These are phyloP conservation scores for Phytophthora podocarpi DNA, from an alignment of 352 stramenopile genomes.

Conservation along the genomic window DNA sequence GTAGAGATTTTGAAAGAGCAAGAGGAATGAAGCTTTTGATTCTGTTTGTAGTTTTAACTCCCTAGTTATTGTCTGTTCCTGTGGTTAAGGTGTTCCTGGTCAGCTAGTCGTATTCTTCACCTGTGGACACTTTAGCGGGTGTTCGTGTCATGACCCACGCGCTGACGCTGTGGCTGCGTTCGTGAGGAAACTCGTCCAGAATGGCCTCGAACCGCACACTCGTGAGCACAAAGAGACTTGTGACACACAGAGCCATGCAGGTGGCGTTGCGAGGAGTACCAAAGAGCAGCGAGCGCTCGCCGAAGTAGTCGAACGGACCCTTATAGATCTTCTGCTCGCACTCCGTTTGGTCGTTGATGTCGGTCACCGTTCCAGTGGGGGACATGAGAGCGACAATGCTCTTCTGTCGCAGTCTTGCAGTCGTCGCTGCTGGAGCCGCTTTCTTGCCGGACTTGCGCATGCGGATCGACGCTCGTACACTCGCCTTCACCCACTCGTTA, in stretches of 20 bases:
- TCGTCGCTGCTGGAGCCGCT: background rate
- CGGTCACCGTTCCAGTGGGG: constrained; percentile 16
- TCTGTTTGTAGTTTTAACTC: constrained; percentile 30
- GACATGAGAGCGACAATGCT: constrained; percentile 32
- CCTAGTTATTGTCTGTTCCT: constrained; percentile 1
- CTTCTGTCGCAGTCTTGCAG: constrained; percentile 14
- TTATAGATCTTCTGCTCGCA: constrained; percentile 74
- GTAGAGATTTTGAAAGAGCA: constrained; percentile 10
- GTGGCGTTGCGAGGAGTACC: constrained; percentile 71
- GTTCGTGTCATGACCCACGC: constrained; percentile 68
- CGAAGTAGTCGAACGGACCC: constrained; percentile 78
- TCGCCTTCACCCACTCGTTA: constrained; percentile 40
- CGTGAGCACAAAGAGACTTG: constrained; percentile 71
- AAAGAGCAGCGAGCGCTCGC: constrained; percentile 74
- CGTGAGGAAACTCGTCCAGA: constrained; percentile 67
- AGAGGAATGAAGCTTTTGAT: constrained; percentile 28
- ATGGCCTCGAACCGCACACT: constrained; percentile 69
- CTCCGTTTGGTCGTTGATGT: constrained; percentile 42
- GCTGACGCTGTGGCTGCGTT: constrained; percentile 57
- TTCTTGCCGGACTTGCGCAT: constrained; percentile 19
- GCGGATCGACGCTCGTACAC: constrained; percentile 13
- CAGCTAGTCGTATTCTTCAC: background rate
- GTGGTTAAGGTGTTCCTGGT: no score
- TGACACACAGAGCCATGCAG: constrained; percentile 73
- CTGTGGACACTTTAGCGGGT: constrained; percentile 1